These are phyloP conservation scores for Cystobasidium pallidum DNA, from an alignment of 1,284 basidiomycete genomes.

Conservation along the genomic window DNA sequence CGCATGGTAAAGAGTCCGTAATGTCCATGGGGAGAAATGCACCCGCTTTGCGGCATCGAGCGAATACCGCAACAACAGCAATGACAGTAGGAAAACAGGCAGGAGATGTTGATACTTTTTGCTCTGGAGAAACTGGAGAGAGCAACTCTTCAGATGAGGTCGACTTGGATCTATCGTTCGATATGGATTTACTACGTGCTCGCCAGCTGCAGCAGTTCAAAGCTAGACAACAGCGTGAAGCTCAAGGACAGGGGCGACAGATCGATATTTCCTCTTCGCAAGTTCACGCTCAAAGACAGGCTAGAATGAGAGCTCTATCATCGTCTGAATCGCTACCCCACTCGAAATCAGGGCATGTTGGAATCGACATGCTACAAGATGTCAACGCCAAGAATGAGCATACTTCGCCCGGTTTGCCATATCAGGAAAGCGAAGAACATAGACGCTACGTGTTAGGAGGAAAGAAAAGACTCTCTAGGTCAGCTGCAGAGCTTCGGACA, in stretches of 20 bases:
- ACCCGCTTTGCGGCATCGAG: background rate
- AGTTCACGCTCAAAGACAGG: slow-evolving; percentile 17
- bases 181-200: slow-evolving; percentile 41
- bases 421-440: slow-evolving; percentile 8
- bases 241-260: background rate
- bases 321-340: background rate
- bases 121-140: slow-evolving; percentile 41
- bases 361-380: slow-evolving; percentile 20
- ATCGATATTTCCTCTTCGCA: slow-evolving; percentile 1
- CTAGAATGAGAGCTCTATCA: slow-evolving; percentile 11
- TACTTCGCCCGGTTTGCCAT: background rate
- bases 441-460: slow-evolving; percentile 28
- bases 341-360: slow-evolving; percentile 32
- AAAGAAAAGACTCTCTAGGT: slow-evolving; percentile 38
- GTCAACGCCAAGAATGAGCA: background rate
- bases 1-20: background rate
- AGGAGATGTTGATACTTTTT: slow-evolving; percentile 30
- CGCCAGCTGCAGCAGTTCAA: slow-evolving; percentile 31
- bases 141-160: slow-evolving; percentile 44
- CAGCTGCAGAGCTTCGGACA: slow-evolving; percentile 25
- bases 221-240: slow-evolving; percentile 10
- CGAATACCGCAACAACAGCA: background rate
- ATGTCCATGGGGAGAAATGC: background rate
- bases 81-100: background rate
- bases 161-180: slow-evolving; percentile 39